phyloP scores from a whole-genome alignment of 805 yeast species.

The Pichia nanzhaoensis region DNA sequence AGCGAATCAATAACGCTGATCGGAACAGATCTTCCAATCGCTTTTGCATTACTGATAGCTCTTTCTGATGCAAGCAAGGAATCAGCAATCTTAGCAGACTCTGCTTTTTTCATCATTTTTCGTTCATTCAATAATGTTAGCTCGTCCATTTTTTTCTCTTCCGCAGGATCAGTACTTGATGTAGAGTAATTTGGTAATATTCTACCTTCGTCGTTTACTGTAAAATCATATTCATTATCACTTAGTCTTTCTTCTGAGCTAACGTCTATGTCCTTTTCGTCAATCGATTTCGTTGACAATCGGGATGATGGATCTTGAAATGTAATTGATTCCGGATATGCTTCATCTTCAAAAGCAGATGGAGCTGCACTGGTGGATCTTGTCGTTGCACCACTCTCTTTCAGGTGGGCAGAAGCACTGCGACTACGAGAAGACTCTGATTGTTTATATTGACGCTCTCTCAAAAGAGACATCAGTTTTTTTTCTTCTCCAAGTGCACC shows the following conservation, averaged over 20 bases:
- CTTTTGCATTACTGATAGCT: conserved; percentile 51
- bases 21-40: conserved; percentile 32
- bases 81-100: conserved; percentile 45
- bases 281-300: conserved; percentile 20
- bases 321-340: conserved; percentile 46
- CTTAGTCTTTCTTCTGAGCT: conserved; percentile 58
- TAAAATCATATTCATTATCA: conserved; percentile 55
- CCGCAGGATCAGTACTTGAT: conserved; percentile 7
- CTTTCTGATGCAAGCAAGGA: conserved; percentile 52
- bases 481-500: conserved; percentile 31
- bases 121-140: conserved; percentile 20
- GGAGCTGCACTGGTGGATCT: conserved; percentile 10
- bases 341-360: conserved; percentile 7
- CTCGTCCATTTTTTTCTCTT: conserved; percentile 21
- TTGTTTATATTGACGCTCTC: conserved; percentile 22
- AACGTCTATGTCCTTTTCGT: conserved; percentile 14
- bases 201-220: conserved; percentile 53
- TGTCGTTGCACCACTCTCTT: conserved; percentile 5
- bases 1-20: conserved; percentile 26
- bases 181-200: conserved; percentile 50
- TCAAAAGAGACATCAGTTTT: conserved; percentile 25
- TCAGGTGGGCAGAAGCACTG: conserved; percentile 12
- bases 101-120: conserved; percentile 36
- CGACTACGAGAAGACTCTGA: conserved; percentile 17
- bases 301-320: conserved; percentile 72